phyloP scores from a whole-genome alignment of 2,329 filamentous ascomycete species.

The Lachnellula hyalina region DNA sequence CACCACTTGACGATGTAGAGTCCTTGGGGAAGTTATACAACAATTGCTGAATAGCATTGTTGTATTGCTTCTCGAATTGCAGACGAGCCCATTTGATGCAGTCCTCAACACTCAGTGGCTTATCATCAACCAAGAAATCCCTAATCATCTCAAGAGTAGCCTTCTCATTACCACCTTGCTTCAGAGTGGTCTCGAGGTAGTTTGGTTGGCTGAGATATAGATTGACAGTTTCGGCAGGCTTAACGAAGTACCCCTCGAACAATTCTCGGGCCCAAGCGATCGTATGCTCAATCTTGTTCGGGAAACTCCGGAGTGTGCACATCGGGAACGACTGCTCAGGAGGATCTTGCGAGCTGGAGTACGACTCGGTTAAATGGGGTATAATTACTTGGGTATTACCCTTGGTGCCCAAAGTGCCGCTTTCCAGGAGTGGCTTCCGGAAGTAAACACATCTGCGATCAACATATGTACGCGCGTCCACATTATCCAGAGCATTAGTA shows the following conservation, averaged over 20 bases:
- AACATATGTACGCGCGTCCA: conserved; percentile 94
- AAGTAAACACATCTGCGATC: conserved; percentile 97
- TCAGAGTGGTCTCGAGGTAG: conserved; percentile 80
- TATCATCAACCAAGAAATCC: conserved; percentile 86
- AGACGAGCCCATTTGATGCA: conserved; percentile 93
- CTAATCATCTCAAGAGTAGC: conserved; percentile 85
- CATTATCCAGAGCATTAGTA: conserved; percentile 95
- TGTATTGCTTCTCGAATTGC: conserved; percentile 94
- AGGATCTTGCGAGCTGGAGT: conserved; percentile 94
- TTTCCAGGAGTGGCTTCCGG: conserved; percentile 93
- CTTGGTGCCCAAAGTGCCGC: conserved; percentile 96
- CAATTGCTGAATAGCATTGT: conserved; percentile 92
- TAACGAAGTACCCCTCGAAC: conserved; percentile 91
- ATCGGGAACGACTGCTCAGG: conserved; percentile 99
- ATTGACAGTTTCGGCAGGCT: conserved; percentile 89
- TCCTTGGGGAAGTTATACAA: conserved; percentile 98
- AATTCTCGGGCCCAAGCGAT: conserved; percentile 97
- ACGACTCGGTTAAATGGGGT: conserved; percentile 88
- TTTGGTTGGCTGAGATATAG: conserved; percentile 87
- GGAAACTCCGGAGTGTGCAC: conserved; percentile 96
- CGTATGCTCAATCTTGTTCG: conserved; percentile 96
- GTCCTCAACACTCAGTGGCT: conserved; percentile 88
- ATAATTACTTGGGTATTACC: conserved; percentile 97
- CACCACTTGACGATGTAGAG: conserved; percentile 77
- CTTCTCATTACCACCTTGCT: conserved; percentile 93